These are phyloP conservation scores for Lablab purpureus DNA, from an alignment of 306 rosid genomes.

Conservation along the genomic window DNA sequence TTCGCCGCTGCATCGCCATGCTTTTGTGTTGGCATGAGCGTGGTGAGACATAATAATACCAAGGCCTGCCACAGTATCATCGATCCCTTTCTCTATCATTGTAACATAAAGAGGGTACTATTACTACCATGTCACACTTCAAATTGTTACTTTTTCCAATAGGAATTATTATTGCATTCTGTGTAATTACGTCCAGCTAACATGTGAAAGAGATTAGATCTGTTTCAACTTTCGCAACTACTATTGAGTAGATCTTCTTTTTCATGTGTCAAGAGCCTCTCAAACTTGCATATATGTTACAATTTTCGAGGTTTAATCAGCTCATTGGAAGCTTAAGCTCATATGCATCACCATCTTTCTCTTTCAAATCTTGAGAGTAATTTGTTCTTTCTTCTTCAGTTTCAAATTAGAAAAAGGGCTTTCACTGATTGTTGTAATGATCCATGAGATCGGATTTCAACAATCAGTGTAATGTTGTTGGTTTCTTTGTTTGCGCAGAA, in stretches of 20 bases:
- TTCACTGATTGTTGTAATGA: constrained; percentile 18
- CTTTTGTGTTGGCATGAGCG: constrained; percentile 86
- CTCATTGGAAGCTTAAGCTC: constrained; percentile 20
- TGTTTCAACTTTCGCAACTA: constrained; percentile 39
- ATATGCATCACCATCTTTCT: constrained; percentile 15
- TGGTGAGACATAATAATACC: constrained; percentile 42
- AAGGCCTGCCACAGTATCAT: not conserved
- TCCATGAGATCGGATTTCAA: constrained; percentile 13
- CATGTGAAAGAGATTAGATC: constrained; percentile 56
- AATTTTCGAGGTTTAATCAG: not conserved
- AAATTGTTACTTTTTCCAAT: constrained; percentile 39
- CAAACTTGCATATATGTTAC: constrained; percentile 20
- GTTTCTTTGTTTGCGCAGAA: constrained; percentile 22
- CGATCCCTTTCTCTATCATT: constrained; percentile 18
- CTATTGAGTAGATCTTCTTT: constrained; percentile 50
- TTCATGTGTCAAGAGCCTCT: constrained; percentile 44
- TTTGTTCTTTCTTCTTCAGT: not conserved
- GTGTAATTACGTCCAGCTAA: constrained; percentile 39
- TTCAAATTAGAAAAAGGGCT: not conserved
- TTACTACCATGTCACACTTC: constrained; percentile 29
- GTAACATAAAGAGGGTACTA: constrained; percentile 35
- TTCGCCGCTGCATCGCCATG: constrained; percentile 86
- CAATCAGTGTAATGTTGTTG: constrained; percentile 4
- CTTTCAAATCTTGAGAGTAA: constrained; percentile 14
- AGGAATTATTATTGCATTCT: constrained; percentile 32